phyloP scores from a whole-genome alignment of 768 basidiomycete genomes.

The Astraeus odoratus region DNA sequence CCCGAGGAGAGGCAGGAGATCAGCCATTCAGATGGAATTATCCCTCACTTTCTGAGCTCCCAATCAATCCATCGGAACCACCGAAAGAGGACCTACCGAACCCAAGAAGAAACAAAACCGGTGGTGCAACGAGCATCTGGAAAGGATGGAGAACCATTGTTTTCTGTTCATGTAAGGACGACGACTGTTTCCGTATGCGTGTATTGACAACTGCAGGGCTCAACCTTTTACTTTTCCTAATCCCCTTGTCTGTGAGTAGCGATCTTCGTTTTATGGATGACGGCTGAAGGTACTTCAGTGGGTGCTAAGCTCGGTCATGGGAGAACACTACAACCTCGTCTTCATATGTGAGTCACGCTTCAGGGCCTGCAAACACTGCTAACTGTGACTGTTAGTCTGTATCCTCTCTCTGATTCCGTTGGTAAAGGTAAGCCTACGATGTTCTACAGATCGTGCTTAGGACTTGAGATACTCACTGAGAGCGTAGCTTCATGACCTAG shows the following conservation, averaged over 20 bases:
- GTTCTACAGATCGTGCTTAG: background rate
- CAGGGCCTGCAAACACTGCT: background rate
- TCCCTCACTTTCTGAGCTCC: conserved; percentile 16
- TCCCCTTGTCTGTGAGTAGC: conserved; percentile 59
- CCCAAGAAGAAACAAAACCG: conserved; percentile 1
- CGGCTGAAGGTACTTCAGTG: conserved; percentile 35
- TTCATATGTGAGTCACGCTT: conserved; percentile 48
- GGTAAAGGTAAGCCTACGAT: conserved; percentile 46
- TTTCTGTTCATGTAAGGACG: conserved; percentile 48
- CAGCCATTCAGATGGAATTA: conserved; percentile 28
- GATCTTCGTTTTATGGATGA: background rate
- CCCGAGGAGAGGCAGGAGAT: conserved; percentile 18
- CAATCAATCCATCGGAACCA: conserved; percentile 2
- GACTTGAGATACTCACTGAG: conserved; percentile 1
- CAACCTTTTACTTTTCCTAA: conserved; percentile 56
- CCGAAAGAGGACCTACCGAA: conserved; percentile 1
- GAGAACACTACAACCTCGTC: conserved; percentile 44
- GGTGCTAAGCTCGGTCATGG: conserved; percentile 42
- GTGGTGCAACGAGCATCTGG: conserved; percentile 23
- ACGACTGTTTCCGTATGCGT: background rate
- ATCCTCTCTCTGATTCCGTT: conserved; percentile 70
- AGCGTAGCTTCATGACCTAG: conserved; percentile 70
- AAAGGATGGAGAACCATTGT: conserved; percentile 51
- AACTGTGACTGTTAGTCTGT: conserved; percentile 38
- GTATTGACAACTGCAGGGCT: conserved; percentile 43